Evolutionary conservation across 2,329 filamentous ascomycete species (phyloP).

Genomic region (Colletotrichum sp.): DNA sequence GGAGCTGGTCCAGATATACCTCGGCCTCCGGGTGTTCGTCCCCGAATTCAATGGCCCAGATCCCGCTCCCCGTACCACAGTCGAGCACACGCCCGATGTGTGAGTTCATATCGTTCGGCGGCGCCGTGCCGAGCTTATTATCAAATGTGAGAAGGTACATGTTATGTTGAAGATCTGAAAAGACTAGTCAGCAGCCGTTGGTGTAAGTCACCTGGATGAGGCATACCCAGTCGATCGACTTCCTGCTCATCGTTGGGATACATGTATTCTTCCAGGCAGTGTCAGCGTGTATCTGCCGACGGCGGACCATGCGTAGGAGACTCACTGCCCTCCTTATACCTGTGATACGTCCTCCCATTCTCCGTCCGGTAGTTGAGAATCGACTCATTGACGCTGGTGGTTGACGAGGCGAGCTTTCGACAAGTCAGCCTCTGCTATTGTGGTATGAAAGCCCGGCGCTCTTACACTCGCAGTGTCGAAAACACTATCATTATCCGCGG

Average conservation of each 20-base stretch:
- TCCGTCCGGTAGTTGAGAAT: constrained; percentile 17
- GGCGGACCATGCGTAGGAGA: neutral
- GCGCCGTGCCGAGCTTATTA: constrained; percentile 31
- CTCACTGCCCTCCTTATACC: constrained; percentile 22
- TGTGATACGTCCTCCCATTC: constrained; percentile 10
- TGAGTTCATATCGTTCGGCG: constrained; percentile 26
- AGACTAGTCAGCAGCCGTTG: neutral
- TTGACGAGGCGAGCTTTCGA: constrained; percentile 19
- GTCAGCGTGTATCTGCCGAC: neutral
- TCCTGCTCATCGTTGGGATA: neutral
- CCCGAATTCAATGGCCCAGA: constrained; percentile 50
- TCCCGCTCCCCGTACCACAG: constrained; percentile 51
- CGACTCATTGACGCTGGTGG: constrained; percentile 35
- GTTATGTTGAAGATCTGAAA: constrained; percentile 40
- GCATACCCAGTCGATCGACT: neutral
- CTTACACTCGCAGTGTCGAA: neutral
- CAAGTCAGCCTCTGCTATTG: neutral
- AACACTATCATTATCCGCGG: neutral
- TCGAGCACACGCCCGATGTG: constrained; percentile 44
- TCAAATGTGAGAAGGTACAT: constrained; percentile 35
- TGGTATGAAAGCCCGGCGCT: neutral
- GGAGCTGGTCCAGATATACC: neutral
- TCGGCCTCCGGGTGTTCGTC: constrained; percentile 32
- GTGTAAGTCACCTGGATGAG: neutral
- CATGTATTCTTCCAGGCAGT: neutral